Percentiles rank a stretch among this genome's conserved stretches.
phyloP scores from a whole-genome alignment of 2,329 filamentous ascomycete species.

The Cladosporium sp. region DNA sequence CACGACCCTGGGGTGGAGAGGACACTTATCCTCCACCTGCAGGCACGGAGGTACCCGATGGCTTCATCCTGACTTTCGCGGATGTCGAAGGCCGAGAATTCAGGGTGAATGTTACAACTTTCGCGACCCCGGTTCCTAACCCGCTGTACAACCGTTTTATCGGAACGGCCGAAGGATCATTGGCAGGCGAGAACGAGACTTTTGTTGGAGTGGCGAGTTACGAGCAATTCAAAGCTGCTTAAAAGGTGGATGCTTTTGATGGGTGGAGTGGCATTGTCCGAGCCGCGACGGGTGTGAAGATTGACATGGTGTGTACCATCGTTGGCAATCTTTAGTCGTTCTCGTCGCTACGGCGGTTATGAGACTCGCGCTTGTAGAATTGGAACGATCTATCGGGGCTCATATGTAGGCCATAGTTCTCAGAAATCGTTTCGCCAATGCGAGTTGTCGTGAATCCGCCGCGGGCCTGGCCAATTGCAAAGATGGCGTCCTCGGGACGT shows the following conservation, averaged over 20 bases:
- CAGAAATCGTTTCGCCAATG: not conserved
- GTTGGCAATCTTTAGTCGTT: not conserved
- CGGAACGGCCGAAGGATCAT: not conserved
- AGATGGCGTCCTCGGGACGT: not conserved
- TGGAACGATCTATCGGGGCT: not conserved
- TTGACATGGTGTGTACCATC: not conserved
- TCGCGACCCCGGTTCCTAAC: not conserved
- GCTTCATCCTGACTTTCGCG: conserved; percentile 18
- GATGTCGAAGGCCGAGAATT: conserved; percentile 19
- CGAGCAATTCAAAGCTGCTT: not conserved
- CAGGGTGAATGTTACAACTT: conserved; percentile 15
- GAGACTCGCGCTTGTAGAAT: not conserved
- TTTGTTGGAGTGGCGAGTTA: not conserved
- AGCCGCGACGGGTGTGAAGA: not conserved
- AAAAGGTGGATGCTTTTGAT: not conserved
- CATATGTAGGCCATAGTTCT: not conserved
- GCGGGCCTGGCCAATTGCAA: not conserved
- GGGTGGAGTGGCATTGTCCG: not conserved
- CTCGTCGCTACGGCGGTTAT: too few relatives aligned
- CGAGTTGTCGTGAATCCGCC: not conserved
- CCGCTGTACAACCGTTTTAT: not conserved
- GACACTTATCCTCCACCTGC: conserved; percentile 11
- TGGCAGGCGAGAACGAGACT: not conserved
- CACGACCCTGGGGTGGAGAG: conserved; percentile 15
- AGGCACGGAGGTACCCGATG: not conserved